Evolutionary conservation across 164 flowering plant species (phyloP).

Genomic region (Berberis vulgaris): DNA sequence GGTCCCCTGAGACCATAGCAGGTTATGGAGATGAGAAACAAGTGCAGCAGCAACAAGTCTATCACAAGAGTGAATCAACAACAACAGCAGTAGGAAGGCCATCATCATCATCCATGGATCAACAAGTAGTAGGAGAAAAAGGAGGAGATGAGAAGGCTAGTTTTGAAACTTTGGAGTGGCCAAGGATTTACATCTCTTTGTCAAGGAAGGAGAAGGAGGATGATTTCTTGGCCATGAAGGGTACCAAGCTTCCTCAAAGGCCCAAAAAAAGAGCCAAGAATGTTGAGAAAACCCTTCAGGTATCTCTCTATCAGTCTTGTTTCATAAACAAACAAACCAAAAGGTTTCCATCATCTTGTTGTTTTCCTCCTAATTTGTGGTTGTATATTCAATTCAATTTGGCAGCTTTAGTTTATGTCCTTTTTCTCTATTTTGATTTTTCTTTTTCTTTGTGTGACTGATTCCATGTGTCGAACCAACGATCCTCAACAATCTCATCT

Average conservation of each 20-base stretch:
- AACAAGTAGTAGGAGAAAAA: not conserved
- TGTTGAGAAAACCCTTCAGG: constrained; percentile 52
- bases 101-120: not conserved
- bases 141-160: constrained; percentile 21
- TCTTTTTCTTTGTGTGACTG: too few relatives aligned
- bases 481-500: too few relatives aligned
- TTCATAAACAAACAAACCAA: not conserved
- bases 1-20: too few relatives aligned
- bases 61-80: constrained; percentile 2
- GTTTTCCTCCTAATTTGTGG: too few relatives aligned
- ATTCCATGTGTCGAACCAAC: too few relatives aligned
- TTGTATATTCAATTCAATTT: too few relatives aligned
- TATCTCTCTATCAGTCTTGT: constrained; percentile 9
- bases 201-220: constrained; percentile 81
- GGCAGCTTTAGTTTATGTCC: too few relatives aligned
- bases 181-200: constrained; percentile 43
- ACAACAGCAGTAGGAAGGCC: not conserved
- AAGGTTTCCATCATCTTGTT: too few relatives aligned
- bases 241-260: constrained; percentile 70
- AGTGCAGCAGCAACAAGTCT: constrained; percentile 1
- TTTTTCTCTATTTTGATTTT: too few relatives aligned
- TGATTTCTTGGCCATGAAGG: constrained; percentile 68
- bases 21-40: constrained; percentile 5
- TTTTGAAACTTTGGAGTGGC: constrained; percentile 38
- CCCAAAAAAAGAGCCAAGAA: constrained; percentile 71